Evolutionary conservation across 352 stramenopile species (phyloP), one percentile per base, ranked within the genome.

Genomic region (Pythium oligandrum): DNA sequence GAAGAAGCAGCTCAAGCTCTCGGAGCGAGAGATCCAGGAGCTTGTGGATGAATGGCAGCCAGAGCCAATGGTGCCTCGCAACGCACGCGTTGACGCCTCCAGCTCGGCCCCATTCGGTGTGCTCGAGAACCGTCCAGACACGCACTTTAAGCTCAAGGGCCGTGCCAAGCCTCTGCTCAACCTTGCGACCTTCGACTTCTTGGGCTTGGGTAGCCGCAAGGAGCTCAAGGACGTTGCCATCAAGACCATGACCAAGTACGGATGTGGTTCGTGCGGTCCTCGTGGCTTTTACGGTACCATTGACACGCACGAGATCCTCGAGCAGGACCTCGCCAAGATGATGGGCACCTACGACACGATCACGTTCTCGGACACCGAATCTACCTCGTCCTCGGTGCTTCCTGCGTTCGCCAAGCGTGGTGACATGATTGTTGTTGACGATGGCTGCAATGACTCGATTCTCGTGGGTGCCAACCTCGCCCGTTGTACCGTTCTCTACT

Each of bases 211-310:
- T n/a, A 79, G 65, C 31, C 80, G 83, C 26, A 63, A 69, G 12
- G 80, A 93, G 54, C 70, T 98, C 17, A 96, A 98, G 65, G 61
- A 96, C 31, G 90, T 91, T 0, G 91, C 94, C 3, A 60, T 83
- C 6, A 74, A 89, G 36, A 85, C 96, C n/a, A 62, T 99, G 33
- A 84, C 89, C 52, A 96, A 96, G 55, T 99, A 99, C 67, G 96
- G 96, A 36, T 98, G 93, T 61, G 97, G 97, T 12, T 98, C 88
- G 33, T 99, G 97, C 59, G 97, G 97, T 36, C 97, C 97, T 11
- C 88, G 97, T 31, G 96, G 96, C 10, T 99, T 99, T 66, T 99
- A 99, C 71, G 97, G 97, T 33, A 98, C 97, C 17, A 98, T 99
- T 49, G 81, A 93, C 70, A 84, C 75, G 45, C 83, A 92, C 53